Evolutionary conservation across 305 asterid genomes (phyloP), one percentile per base, ranked within the genome.

Genomic region (Fraxinus velutina): DNA sequence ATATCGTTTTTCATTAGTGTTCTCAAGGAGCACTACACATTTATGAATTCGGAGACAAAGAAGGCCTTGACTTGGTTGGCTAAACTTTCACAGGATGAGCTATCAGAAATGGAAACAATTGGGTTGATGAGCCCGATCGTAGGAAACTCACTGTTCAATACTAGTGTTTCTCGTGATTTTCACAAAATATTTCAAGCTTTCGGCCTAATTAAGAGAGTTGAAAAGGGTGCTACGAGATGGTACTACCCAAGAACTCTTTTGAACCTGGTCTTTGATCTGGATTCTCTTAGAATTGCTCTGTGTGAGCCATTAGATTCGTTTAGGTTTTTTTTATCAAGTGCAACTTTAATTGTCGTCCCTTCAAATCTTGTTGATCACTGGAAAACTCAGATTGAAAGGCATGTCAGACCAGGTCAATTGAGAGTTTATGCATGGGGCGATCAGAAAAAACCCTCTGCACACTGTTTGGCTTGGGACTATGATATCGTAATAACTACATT

Each of bases 401-500:
- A 96, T 88, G 93, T 96, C 76, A 90, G 89, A 80, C 94, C 92
- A 60, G 94, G 93, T 44, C 97, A 94, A 85, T 83, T 96, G 88
- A 89, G 91, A 89, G 93, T 94, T 71, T 94, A 91, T 88, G 79
- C 90, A 73, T 96, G 99, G 99, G 89, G 88, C 47, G 99, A 94
- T 86, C 90, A 90, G 77, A 94, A 86, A 86, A 94, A 86, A 79
- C 97, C 96, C 76, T 84, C 97, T 75, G 92, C 92, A 6, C 98
- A 92, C 87, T 86, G 75, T 86, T 89, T 96, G 88, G 98, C 98
- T 66, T 96, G 99, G 99, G 96, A 94, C 75, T 94, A 94, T 84
- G 99, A 96, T 87, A 86, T 93, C 70, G 98, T 96, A 68, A 92
- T 96, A 84, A 94, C 99, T 82, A 96, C 99, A 84, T 96, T 96